These are phyloP conservation scores for Fusarium irregulare DNA, from an alignment of 2,329 filamentous ascomycete genomes.

Conservation along the genomic window DNA sequence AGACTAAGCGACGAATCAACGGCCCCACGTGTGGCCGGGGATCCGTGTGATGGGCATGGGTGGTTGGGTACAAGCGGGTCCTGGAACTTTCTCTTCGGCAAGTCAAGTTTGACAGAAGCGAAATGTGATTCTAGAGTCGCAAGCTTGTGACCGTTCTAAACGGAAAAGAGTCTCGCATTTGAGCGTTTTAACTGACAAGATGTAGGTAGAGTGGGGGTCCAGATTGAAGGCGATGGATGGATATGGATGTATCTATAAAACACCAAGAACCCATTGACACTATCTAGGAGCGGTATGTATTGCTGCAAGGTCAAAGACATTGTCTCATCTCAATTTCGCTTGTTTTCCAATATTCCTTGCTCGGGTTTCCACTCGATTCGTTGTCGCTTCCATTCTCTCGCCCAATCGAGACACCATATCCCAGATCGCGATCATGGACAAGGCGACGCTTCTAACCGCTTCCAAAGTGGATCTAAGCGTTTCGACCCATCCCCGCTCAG, in stretches of 20 bases:
- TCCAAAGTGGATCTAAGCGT: conserved; percentile 51
- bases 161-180: conserved; percentile 17
- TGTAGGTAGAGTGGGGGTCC: conserved; percentile 20
- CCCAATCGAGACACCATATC: conserved; percentile 19
- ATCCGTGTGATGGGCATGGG: conserved; percentile 17
- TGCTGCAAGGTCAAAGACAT: conserved; percentile 6
- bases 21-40: conserved; percentile 45
- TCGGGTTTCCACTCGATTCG: neutral
- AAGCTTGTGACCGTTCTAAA: conserved; percentile 14
- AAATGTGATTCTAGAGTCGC: conserved; percentile 32
- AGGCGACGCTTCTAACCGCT: conserved; percentile 54
- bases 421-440: conserved; percentile 48
- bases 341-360: conserved; percentile 9
- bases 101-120: conserved; percentile 29
- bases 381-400: conserved; percentile 6
- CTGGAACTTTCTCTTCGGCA: conserved; percentile 13
- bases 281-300: neutral
- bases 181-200: neutral
- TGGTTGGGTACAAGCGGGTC: conserved; percentile 29
- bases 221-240: neutral
- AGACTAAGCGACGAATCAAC: conserved; percentile 44
- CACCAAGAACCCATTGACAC: conserved; percentile 20
- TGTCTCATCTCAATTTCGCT: neutral
- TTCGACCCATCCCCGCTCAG: conserved; percentile 47
- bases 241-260: conserved; percentile 33